Percentiles rank a stretch among this genome's conserved stretches.
phyloP scores from a whole-genome alignment of 257 asterid genomes.

The Solanum pinnatisectum region DNA sequence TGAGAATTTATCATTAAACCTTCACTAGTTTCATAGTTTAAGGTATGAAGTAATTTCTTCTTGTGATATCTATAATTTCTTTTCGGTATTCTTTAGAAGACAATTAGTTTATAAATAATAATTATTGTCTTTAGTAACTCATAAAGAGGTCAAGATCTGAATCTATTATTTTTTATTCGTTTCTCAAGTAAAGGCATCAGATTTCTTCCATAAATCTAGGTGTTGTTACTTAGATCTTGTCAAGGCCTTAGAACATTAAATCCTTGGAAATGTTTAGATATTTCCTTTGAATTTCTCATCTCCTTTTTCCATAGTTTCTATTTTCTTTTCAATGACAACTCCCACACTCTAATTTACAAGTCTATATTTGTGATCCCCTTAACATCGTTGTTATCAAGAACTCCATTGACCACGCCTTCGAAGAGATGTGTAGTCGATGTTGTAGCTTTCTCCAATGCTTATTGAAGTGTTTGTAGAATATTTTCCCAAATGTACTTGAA shows the following conservation, averaged over 20 bases:
- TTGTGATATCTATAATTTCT: too few relatives aligned
- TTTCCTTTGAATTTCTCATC: neutral
- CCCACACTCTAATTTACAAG: neutral
- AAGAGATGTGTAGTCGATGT: too few relatives aligned
- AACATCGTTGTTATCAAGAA: neutral
- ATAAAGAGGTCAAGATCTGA: too few relatives aligned
- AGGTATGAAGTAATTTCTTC: too few relatives aligned
- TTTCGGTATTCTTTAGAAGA: too few relatives aligned
- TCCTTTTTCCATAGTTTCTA: neutral
- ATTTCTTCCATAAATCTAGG: neutral
- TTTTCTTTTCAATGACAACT: too few relatives aligned
- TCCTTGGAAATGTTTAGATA: too few relatives aligned
- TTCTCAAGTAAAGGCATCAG: neutral
- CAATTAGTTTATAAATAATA: too few relatives aligned
- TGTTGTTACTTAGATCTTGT: neutral
- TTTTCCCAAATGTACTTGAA: neutral
- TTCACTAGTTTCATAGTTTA: too few relatives aligned
- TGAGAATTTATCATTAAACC: too few relatives aligned
- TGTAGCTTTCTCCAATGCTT: neutral
- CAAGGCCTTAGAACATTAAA: neutral
- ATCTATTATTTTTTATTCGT: too few relatives aligned
- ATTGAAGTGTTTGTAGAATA: too few relatives aligned
- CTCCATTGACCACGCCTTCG: neutral
- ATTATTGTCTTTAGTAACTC: neutral
- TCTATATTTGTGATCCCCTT: neutral